Percentiles rank a stretch among this genome's conserved stretches.
Conservation (phyloP, 169 alveolate genomes). For the Plasmodium ovale region DNA sequence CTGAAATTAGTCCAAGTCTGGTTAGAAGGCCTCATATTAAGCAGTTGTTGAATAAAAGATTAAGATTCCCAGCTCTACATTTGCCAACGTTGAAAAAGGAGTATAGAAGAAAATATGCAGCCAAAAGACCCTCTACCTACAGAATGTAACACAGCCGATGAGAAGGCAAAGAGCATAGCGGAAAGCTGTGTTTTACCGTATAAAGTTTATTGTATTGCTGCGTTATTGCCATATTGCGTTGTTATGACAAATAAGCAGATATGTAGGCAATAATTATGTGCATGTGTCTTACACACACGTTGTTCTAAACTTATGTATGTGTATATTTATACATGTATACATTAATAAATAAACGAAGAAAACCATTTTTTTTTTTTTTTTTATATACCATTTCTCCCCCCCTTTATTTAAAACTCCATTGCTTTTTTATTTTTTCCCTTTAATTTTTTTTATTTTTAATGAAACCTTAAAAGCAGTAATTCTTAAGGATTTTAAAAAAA, state of each 20-base stretch:
- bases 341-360: neutral
- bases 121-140: conserved; percentile 89
- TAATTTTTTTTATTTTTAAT: neutral
- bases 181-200: no score
- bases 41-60: conserved; percentile 88
- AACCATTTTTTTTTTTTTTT: neutral
- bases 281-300: no score
- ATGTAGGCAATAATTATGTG: no score
- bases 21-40: conserved; percentile 91
- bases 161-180: no score
- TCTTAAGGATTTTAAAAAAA: neutral
- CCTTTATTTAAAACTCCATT: no score
- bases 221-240: no score
- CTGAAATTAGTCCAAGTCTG: conserved; percentile 86
- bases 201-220: no score
- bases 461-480: neutral
- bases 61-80: conserved; percentile 93
- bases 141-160: conserved; percentile 65
- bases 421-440: conserved; percentile 12
- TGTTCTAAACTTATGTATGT: no score
- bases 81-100: conserved; percentile 89
- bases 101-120: conserved; percentile 88
- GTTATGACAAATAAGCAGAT: no score
- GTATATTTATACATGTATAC: no score
- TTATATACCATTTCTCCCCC: neutral